These are phyloP conservation scores for Artemisia argyi DNA, from an alignment of 129 eudicot genomes.

Conservation along the genomic window DNA sequence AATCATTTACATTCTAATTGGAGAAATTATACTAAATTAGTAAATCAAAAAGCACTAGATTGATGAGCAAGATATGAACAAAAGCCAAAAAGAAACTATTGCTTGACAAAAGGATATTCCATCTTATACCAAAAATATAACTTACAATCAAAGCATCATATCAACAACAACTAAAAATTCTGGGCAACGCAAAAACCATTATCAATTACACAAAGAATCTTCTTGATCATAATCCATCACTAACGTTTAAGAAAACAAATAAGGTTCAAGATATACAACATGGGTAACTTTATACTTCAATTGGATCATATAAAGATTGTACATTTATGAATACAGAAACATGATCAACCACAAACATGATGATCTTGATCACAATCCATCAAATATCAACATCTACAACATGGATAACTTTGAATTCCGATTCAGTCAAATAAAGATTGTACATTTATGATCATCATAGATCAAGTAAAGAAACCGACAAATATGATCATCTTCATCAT, in stretches of 20 bases:
- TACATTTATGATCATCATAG: conserved; percentile 53
- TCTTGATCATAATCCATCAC: conserved; percentile 35
- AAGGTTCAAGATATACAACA: background rate
- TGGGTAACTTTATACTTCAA: conserved; percentile 32
- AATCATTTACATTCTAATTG: conserved; percentile 14
- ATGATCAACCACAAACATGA: conserved; percentile 40
- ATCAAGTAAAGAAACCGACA: conserved; percentile 44
- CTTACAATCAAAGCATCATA: conserved; percentile 20
- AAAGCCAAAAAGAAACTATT: conserved; percentile 26
- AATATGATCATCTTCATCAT: conserved; percentile 31
- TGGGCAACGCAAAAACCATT: conserved; percentile 19
- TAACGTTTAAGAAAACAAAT: conserved; percentile 7
- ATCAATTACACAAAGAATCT: conserved; percentile 41
- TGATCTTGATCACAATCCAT: too few relatives aligned
- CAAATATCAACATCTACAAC: too few relatives aligned
- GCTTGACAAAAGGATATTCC: conserved; percentile 50
- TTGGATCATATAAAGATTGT: conserved; percentile 23
- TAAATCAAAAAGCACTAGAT: conserved; percentile 15
- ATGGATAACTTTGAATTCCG: conserved; percentile 20
- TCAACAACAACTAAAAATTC: conserved; percentile 13
- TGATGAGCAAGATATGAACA: conserved; percentile 1
- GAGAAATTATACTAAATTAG: conserved; percentile 9
- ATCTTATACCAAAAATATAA: conserved; percentile 22
- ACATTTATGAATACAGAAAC: conserved; percentile 52
- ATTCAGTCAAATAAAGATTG: conserved; percentile 24